Evolutionary conservation across 83 land plant species (phyloP).

Genomic region (Picea abies): DNA sequence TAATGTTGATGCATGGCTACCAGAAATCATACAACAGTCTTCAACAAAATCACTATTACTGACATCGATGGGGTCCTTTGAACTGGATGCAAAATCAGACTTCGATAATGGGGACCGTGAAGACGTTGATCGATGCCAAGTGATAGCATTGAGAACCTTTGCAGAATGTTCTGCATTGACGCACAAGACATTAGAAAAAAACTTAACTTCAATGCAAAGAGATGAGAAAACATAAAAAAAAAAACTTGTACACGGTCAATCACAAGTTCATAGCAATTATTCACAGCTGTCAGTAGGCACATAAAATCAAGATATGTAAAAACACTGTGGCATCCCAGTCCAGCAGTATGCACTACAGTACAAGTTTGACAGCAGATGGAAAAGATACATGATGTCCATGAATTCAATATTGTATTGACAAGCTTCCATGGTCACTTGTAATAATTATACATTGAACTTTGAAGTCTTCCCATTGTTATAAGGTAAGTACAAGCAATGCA

Average conservation of each 20-base stretch:
- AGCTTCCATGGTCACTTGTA: slow-evolving; percentile 6
- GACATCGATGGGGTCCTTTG: slow-evolving; percentile 39
- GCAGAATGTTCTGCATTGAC: slow-evolving; percentile 42
- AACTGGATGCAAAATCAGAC: slow-evolving; percentile 33
- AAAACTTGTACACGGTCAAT: not conserved
- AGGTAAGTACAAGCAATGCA: not conserved
- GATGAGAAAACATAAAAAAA: not conserved
- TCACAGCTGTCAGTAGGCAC: not conserved
- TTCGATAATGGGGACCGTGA: slow-evolving; percentile 65
- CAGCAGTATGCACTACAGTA: slow-evolving; percentile 25
- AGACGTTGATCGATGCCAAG: slow-evolving; percentile 79
- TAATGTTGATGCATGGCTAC: slow-evolving; percentile 85
- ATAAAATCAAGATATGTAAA: not conserved
- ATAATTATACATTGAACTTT: too few relatives aligned
- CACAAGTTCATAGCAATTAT: not conserved
- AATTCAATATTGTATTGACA: not conserved
- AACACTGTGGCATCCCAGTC: not conserved
- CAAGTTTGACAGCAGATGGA: slow-evolving; percentile 7
- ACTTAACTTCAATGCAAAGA: not conserved
- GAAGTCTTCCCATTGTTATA: not conserved
- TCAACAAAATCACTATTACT: slow-evolving; percentile 21
- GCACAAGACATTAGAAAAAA: not conserved
- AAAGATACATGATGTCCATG: not conserved
- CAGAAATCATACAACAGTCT: slow-evolving; percentile 59
- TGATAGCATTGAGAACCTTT: slow-evolving; percentile 48